Evolutionary conservation across 2,329 filamentous ascomycete species (phyloP).

Genomic region (Nannizziopsis arthrosporioides): DNA sequence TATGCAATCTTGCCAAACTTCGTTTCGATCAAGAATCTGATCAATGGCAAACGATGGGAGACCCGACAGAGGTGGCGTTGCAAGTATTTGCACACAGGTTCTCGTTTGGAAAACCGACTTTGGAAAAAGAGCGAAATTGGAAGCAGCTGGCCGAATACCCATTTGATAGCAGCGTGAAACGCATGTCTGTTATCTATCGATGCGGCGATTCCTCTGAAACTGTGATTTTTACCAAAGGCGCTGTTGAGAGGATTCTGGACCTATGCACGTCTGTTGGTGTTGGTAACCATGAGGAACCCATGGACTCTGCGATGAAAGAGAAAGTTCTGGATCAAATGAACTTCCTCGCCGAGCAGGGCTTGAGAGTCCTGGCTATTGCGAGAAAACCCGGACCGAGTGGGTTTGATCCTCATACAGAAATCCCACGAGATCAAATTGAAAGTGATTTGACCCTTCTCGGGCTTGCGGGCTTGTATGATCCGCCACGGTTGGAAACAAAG

Average conservation of each 20-base stretch:
- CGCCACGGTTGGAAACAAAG: slow-evolving; percentile 48
- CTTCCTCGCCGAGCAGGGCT: slow-evolving; percentile 45
- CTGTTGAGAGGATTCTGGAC: slow-evolving; percentile 32
- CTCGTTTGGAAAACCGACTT: slow-evolving; percentile 36
- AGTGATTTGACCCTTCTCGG: slow-evolving; percentile 45
- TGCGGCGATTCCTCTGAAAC: slow-evolving; percentile 25
- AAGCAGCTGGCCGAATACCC: slow-evolving; percentile 50
- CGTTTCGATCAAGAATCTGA: slow-evolving; percentile 33
- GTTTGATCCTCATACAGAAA: slow-evolving; percentile 22
- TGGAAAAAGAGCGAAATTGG: slow-evolving; percentile 35
- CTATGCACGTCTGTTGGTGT: slow-evolving; percentile 41
- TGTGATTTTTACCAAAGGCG: slow-evolving; percentile 30
- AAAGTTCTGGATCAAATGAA: slow-evolving; percentile 46
- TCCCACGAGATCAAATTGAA: slow-evolving; percentile 42
- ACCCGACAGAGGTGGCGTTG: slow-evolving; percentile 56
- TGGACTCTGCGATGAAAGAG: slow-evolving; percentile 33
- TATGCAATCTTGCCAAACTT: slow-evolving; percentile 45
- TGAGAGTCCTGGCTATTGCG: slow-evolving; percentile 50
- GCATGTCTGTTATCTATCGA: slow-evolving; percentile 53
- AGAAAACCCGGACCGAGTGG: slow-evolving; percentile 22
- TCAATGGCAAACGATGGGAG: slow-evolving; percentile 48
- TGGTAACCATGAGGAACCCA: slow-evolving; percentile 30
- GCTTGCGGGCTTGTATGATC: slow-evolving; percentile 51
- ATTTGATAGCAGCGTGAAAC: slow-evolving; percentile 54
- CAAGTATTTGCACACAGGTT: slow-evolving; percentile 56